Evolutionary conservation across 23 red algal species (phyloP).

Genomic region (Gracilaria vermiculophylla): DNA sequence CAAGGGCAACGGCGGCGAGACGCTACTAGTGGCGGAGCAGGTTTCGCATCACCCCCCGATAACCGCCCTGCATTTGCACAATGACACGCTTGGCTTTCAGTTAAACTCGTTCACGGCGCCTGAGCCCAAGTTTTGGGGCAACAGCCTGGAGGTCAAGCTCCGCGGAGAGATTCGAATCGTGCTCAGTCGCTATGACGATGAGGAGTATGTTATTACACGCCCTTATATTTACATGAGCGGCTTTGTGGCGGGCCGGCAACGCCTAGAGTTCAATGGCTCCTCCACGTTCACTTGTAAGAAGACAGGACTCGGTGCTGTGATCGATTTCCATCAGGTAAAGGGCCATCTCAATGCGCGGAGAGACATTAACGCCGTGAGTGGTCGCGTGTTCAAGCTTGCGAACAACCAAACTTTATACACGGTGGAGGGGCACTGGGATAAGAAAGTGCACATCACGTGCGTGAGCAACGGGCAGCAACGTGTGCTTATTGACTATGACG

Average conservation of each 20-base stretch:
- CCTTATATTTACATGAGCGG: constrained; percentile 78
- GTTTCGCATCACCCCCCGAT: constrained; percentile 96
- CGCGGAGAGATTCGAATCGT: constrained; percentile 69
- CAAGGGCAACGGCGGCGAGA: constrained; percentile 56
- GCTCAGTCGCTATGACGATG: constrained; percentile 56
- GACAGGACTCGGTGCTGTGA: constrained; percentile 68
- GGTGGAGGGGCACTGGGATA: constrained; percentile 87
- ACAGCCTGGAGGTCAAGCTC: constrained; percentile 89
- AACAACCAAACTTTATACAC: constrained; percentile 66
- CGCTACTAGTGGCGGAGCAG: constrained; percentile 83
- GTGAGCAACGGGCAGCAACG: constrained; percentile 32
- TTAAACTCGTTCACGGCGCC: constrained; percentile 80
- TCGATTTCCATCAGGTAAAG: constrained; percentile 81
- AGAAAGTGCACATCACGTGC: constrained; percentile 66
- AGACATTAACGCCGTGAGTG: constrained; percentile 75
- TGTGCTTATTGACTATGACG: constrained; percentile 82
- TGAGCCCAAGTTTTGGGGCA: constrained; percentile 88
- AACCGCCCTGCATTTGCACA: constrained; percentile 89
- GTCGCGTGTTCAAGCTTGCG: constrained; percentile 59
- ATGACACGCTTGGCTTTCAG: constrained; percentile 82
- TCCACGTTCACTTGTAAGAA: constrained; percentile 63
- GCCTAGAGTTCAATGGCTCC: constrained; percentile 78
- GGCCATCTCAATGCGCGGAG: constrained; percentile 47
- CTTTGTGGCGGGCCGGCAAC: constrained; percentile 84
- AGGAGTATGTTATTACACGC: constrained; percentile 87